Conservation (phyloP, 352 stramenopile genomes). For the Phytopythium helicoides region DNA sequence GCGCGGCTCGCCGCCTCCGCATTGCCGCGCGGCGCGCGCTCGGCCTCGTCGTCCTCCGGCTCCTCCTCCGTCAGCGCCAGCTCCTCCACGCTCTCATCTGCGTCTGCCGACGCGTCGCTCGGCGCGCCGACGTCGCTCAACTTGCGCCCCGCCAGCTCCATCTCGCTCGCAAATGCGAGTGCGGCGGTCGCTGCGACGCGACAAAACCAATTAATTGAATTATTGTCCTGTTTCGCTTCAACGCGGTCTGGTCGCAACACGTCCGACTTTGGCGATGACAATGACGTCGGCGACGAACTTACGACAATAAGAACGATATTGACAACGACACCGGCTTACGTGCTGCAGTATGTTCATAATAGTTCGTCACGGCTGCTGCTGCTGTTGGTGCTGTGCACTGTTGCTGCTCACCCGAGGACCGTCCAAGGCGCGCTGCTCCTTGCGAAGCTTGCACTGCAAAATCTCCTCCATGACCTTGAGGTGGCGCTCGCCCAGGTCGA, state of each 20-base stretch:
- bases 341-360: background rate
- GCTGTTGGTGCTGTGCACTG: constrained; percentile 4
- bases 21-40: constrained; percentile 12
- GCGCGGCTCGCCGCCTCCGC: background rate
- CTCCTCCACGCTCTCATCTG: constrained; percentile 26
- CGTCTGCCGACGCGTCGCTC: constrained; percentile 8
- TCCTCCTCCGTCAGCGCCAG: constrained; percentile 32
- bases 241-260: too few species aligned
- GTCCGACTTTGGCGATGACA: too few species aligned
- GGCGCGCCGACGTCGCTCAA: constrained; percentile 4
- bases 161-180: too few species aligned
- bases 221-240: too few species aligned
- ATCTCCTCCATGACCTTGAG: constrained; percentile 62
- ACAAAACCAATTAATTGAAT: too few species aligned
- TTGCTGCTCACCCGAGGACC: background rate
- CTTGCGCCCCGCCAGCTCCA: too few species aligned
- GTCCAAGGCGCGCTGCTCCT: constrained; percentile 24
- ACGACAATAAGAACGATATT: too few species aligned
- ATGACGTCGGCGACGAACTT: too few species aligned
- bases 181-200: too few species aligned
- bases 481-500: constrained; percentile 62
- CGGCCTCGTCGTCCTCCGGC: constrained; percentile 39
- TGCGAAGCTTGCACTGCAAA: constrained; percentile 54
- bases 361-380: constrained; percentile 1
- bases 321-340: too few species aligned